A percentile compares a stretch with the other conserved stretches of the same genome.
Evolutionary conservation across 2,329 filamentous ascomycete species (phyloP).

Genomic region (Lasiodiplodia gonubiensis): DNA sequence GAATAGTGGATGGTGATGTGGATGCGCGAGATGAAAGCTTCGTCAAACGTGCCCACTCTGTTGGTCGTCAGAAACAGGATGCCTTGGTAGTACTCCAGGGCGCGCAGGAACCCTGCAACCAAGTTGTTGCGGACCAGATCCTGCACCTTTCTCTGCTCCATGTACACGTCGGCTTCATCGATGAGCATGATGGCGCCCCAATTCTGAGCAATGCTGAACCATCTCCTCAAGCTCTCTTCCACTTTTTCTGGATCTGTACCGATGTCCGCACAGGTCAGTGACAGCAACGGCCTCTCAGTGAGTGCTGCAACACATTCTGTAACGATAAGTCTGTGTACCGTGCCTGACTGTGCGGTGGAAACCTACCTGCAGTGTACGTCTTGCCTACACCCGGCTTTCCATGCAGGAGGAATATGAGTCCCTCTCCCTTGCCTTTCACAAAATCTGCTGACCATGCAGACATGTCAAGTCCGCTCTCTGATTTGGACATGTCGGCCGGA

Average conservation of each 20-base stretch:
- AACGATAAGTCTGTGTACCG: background rate
- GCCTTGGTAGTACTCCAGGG: constrained; percentile 31
- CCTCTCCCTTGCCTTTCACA: constrained; percentile 8
- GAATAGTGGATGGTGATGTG: constrained; percentile 33
- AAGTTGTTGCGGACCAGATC: constrained; percentile 43
- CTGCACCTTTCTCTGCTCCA: constrained; percentile 40
- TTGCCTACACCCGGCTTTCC: constrained; percentile 28
- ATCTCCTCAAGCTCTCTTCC: constrained; percentile 26
- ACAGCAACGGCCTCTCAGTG: constrained; percentile 40
- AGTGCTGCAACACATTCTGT: constrained; percentile 46
- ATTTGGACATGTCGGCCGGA: background rate
- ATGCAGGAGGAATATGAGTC: constrained; percentile 10
- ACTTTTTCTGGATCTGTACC: constrained; percentile 29
- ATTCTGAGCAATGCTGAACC: constrained; percentile 34
- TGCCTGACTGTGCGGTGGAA: too few species aligned
- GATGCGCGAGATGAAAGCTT: constrained; percentile 35
- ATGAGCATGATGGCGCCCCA: constrained; percentile 40
- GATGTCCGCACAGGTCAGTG: constrained; percentile 40
- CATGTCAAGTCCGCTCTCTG: background rate
- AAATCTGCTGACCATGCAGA: constrained; percentile 22
- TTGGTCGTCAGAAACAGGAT: constrained; percentile 41
- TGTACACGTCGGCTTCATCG: constrained; percentile 46
- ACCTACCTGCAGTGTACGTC: constrained; percentile 41
- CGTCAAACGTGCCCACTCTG: constrained; percentile 33
- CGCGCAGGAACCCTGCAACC: constrained; percentile 41